These are phyloP conservation scores for Aspergillus arachidicola DNA, from an alignment of 2,329 filamentous ascomycete species.

Conservation along the genomic window DNA sequence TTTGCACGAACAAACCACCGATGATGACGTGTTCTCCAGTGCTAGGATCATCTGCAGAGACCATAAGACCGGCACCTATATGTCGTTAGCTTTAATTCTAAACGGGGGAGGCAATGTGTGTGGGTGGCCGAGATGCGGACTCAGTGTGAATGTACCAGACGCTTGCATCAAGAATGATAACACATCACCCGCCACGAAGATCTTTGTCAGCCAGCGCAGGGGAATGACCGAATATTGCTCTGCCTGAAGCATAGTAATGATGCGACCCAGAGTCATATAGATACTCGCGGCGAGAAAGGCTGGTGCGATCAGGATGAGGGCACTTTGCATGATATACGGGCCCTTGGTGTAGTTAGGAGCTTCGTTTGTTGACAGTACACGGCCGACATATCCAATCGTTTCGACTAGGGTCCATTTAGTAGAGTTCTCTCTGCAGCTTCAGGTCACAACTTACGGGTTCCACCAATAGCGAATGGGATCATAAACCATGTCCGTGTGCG, in stretches of 20 bases:
- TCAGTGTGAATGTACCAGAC: slow-evolving; percentile 20
- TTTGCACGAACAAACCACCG: slow-evolving; percentile 35
- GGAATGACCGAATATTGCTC: slow-evolving; percentile 25
- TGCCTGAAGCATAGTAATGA: slow-evolving; percentile 29
- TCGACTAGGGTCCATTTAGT: slow-evolving; percentile 45
- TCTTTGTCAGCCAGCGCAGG: slow-evolving; percentile 30
- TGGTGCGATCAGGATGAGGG: slow-evolving; percentile 31
- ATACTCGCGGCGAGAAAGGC: slow-evolving; percentile 33
- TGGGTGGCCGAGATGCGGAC: too few relatives aligned
- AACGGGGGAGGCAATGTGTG: accelerated
- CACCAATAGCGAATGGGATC: slow-evolving; percentile 36
- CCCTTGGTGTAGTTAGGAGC: slow-evolving; percentile 28
- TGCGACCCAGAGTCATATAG: slow-evolving; percentile 34
- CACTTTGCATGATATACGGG: slow-evolving; percentile 32
- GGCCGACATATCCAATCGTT: slow-evolving; percentile 55
- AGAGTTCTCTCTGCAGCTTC: neutral
- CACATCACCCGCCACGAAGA: slow-evolving; percentile 36
- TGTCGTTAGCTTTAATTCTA: slow-evolving; percentile 2
- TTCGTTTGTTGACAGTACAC: slow-evolving; percentile 47
- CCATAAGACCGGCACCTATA: slow-evolving; percentile 31
- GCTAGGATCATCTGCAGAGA: slow-evolving; percentile 17
- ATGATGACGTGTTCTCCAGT: slow-evolving; percentile 32
- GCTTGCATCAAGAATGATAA: slow-evolving; percentile 37
- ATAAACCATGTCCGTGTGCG: slow-evolving; percentile 32
- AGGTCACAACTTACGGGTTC: slow-evolving; percentile 31